phyloP scores from a whole-genome alignment of 2,329 filamentous ascomycete genomes.

The Colletotrichum sp. region DNA sequence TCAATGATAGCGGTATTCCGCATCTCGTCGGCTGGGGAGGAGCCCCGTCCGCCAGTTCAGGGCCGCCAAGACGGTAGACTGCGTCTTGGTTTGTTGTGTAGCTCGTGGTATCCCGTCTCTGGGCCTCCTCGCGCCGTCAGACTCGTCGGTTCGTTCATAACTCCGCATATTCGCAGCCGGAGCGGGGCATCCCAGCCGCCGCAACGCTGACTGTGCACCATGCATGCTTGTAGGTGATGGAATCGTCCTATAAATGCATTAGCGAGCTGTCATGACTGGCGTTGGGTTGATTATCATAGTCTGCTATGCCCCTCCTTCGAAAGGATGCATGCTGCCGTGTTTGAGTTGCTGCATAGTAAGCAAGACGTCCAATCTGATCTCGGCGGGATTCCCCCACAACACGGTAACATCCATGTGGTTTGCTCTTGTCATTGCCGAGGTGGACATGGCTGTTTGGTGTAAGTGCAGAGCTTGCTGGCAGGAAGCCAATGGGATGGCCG shows the following conservation, averaged over 20 bases:
- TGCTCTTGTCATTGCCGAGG: neutral
- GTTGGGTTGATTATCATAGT: neutral
- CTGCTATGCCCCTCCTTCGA: neutral
- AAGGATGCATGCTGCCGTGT: neutral
- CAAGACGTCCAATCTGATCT: neutral
- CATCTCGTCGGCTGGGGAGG: neutral
- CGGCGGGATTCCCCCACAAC: neutral
- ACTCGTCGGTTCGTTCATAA: neutral
- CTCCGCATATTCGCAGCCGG: neutral
- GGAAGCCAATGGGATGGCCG: neutral
- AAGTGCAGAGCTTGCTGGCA: neutral
- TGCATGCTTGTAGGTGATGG: neutral
- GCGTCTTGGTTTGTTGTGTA: neutral
- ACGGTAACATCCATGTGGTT: neutral
- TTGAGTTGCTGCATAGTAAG: neutral
- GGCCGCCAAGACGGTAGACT: neutral
- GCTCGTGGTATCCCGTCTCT: neutral
- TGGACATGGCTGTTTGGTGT: neutral
- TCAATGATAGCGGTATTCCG: neutral
- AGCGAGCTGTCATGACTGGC: neutral
- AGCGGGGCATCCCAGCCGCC: neutral
- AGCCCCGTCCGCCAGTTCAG: neutral
- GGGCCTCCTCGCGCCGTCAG: neutral
- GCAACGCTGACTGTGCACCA: neutral
- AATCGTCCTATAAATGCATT: neutral